phyloP scores from a whole-genome alignment of 2,329 filamentous ascomycete genomes.

The Aspergillus brunneoviolaceus region DNA sequence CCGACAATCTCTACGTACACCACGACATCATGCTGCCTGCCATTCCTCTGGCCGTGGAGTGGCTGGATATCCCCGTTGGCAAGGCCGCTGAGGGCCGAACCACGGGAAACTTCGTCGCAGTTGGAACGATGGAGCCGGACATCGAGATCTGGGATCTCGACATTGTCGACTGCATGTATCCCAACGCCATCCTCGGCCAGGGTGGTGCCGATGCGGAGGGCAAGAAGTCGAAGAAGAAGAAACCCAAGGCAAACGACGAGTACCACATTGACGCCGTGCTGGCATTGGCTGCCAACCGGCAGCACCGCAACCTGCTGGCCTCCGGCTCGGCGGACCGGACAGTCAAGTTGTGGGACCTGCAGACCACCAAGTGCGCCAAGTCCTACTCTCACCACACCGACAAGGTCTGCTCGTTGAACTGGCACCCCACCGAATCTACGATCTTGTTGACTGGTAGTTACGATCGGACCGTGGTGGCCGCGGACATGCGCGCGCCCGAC shows the following conservation, averaged over 20 bases:
- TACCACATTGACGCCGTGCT: slow-evolving; percentile 95
- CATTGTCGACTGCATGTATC: slow-evolving; percentile 95
- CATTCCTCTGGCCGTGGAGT: slow-evolving; percentile 92
- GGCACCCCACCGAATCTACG: slow-evolving; percentile 85
- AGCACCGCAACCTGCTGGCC: slow-evolving; percentile 90
- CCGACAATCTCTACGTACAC: slow-evolving; percentile 97
- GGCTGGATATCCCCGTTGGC: slow-evolving; percentile 88
- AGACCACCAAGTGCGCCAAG: slow-evolving; percentile 88
- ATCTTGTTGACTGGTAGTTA: slow-evolving; percentile 91
- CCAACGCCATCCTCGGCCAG: slow-evolving; percentile 90
- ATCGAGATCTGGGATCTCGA: slow-evolving; percentile 99
- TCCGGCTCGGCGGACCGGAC: slow-evolving; percentile 96
- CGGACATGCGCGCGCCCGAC: slow-evolving; percentile 91
- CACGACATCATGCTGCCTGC: slow-evolving; percentile 99
- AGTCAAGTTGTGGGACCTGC: slow-evolving; percentile 95
- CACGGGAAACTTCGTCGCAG: slow-evolving; percentile 85
- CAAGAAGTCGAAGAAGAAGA: slow-evolving; percentile 80
- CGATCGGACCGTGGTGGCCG: slow-evolving; percentile 89
- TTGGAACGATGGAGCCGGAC: slow-evolving; percentile 96
- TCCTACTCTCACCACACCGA: slow-evolving; percentile 95
- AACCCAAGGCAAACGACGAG: slow-evolving; percentile 81
- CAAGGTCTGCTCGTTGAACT: slow-evolving; percentile 94
- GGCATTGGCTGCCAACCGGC: slow-evolving; percentile 84
- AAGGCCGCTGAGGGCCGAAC: slow-evolving; percentile 65
- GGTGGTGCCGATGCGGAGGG: slow-evolving; percentile 48